A percentile compares a stretch with the other conserved stretches of the same genome.
These are phyloP conservation scores for Dacryopinax primogenitus DNA, from an alignment of 768 basidiomycete genomes.

Conservation along the genomic window DNA sequence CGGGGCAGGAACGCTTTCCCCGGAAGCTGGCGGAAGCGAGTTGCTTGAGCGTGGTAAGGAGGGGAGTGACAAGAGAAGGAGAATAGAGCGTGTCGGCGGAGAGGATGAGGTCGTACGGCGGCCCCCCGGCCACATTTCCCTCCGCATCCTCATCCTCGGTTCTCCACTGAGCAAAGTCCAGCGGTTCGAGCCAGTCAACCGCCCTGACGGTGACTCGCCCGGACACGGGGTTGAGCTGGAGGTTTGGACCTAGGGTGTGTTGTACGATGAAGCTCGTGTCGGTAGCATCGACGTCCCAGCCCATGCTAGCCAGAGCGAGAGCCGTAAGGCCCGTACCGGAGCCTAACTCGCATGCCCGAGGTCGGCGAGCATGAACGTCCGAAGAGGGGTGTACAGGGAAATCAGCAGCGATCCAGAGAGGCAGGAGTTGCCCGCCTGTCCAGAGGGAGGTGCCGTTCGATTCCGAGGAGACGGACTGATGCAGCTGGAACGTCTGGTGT, in stretches of 20 bases:
- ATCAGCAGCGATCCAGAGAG: constrained; percentile 41
- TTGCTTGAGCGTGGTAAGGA: constrained; percentile 52
- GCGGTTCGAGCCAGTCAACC: not conserved
- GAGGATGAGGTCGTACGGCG: constrained; percentile 64
- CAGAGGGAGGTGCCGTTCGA: constrained; percentile 76
- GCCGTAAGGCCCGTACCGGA: constrained; percentile 70
- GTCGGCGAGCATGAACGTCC: too few relatives aligned
- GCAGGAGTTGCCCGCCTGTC: constrained; percentile 68
- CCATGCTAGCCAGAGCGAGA: constrained; percentile 51
- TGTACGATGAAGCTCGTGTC: constrained; percentile 53
- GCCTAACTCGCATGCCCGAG: constrained; percentile 59
- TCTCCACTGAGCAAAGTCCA: not conserved
- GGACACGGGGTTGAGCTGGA: constrained; percentile 38
- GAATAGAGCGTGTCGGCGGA: constrained; percentile 76
- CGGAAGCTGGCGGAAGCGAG: constrained; percentile 29
- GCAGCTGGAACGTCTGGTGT: constrained; percentile 34
- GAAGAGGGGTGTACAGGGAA: too few relatives aligned
- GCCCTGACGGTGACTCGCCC: constrained; percentile 25
- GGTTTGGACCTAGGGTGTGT: constrained; percentile 51
- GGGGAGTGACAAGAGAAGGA: constrained; percentile 46
- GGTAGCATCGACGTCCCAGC: constrained; percentile 65
- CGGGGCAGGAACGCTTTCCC: constrained; percentile 29
- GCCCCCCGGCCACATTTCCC: constrained; percentile 32
- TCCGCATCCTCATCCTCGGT: constrained; percentile 11
- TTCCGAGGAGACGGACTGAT: constrained; percentile 45